phyloP scores from a whole-genome alignment of 139 green algal species.

The Haematococcus sp. region DNA sequence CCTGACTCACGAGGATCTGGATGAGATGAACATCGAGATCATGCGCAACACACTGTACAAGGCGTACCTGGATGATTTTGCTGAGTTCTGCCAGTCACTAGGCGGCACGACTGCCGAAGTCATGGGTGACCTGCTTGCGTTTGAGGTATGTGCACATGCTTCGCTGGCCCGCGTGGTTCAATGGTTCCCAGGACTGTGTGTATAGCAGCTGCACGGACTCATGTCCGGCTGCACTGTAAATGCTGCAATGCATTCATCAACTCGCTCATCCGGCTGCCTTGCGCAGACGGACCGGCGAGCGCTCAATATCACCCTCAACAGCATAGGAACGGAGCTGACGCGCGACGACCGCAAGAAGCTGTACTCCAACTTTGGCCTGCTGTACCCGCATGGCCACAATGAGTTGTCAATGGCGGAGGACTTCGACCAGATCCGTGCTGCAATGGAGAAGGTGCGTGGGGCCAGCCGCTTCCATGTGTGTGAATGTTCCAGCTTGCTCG shows the following conservation, averaged over 20 bases:
- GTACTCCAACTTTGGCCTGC: conserved; percentile 93
- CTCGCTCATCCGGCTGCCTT: neutral
- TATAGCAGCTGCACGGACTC: neutral
- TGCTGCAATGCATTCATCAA: too few species aligned
- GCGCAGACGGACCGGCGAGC: conserved; percentile 89
- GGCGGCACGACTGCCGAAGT: conserved; percentile 86
- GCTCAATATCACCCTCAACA: conserved; percentile 99
- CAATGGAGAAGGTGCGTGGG: conserved; percentile 79
- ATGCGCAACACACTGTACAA: conserved; percentile 98
- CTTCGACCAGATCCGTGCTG: conserved; percentile 89
- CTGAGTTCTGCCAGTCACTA: conserved; percentile 72
- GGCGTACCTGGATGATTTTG: conserved; percentile 98
- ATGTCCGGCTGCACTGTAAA: too few species aligned
- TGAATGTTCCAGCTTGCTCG: too few species aligned
- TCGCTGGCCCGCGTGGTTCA: neutral
- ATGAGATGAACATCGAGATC: conserved; percentile 99
- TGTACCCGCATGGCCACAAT: conserved; percentile 91
- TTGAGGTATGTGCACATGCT: conserved; percentile 69
- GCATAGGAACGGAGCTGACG: conserved; percentile 94
- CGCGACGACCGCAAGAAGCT: conserved; percentile 93
- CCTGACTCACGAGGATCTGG: conserved; percentile 88
- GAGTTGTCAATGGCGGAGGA: conserved; percentile 93
- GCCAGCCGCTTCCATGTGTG: too few species aligned
- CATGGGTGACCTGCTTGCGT: conserved; percentile 92
- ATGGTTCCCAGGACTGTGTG: neutral